Evolutionary conservation across 768 basidiomycete species (phyloP).

Genomic region (Suillus lakei): DNA sequence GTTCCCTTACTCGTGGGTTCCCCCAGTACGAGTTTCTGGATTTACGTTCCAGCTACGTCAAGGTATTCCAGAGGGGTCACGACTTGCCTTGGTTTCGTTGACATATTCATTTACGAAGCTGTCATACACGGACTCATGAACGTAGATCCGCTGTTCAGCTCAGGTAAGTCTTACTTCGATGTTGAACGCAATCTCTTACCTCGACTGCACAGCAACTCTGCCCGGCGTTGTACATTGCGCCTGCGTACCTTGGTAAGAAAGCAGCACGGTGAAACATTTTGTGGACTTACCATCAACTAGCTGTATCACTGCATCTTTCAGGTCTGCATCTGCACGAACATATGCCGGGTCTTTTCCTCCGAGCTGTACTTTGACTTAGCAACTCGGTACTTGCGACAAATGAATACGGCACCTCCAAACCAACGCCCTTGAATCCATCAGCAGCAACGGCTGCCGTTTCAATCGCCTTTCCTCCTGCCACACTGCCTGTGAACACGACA

Average conservation of each 20-base stretch:
- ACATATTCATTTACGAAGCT: slow-evolving; percentile 77
- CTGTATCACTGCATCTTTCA: slow-evolving; percentile 81
- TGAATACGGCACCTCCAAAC: slow-evolving; percentile 65
- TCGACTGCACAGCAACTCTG: slow-evolving; percentile 97
- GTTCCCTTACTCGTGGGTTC: slow-evolving; percentile 79
- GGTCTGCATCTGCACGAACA: slow-evolving; percentile 84
- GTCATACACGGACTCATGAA: slow-evolving; percentile 84
- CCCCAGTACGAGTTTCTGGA: slow-evolving; percentile 80
- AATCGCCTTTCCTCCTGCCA: slow-evolving; percentile 75
- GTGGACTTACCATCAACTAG: slow-evolving; percentile 80
- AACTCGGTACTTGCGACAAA: slow-evolving; percentile 9
- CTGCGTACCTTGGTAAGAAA: slow-evolving; percentile 38
- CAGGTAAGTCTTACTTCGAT: background rate
- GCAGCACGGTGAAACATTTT: background rate
- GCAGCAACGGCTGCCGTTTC: slow-evolving; percentile 70
- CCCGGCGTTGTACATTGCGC: slow-evolving; percentile 95
- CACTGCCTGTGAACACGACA: slow-evolving; percentile 91
- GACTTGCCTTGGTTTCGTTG: slow-evolving; percentile 68
- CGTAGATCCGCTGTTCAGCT: slow-evolving; percentile 79
- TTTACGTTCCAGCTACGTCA: background rate
- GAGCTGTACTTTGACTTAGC: slow-evolving; percentile 51
- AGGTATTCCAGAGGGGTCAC: background rate
- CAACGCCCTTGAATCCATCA: slow-evolving; percentile 83
- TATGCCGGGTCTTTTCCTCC: slow-evolving; percentile 99
- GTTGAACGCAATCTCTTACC: slow-evolving; percentile 41